Percentiles rank a stretch among this genome's conserved stretches.
These are phyloP conservation scores for Candida xiaguanensis DNA, from an alignment of 805 yeast genomes.

Conservation along the genomic window DNA sequence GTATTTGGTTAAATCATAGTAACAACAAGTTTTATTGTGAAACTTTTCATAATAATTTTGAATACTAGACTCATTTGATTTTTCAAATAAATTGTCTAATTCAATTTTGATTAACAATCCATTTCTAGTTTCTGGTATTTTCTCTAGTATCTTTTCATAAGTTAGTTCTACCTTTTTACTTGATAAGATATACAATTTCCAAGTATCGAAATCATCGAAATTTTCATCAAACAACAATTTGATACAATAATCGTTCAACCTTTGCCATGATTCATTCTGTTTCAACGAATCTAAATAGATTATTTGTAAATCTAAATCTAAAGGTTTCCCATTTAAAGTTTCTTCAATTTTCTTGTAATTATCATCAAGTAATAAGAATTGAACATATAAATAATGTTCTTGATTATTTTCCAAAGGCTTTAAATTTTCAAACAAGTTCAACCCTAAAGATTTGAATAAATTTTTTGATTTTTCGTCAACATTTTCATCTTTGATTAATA, in stretches of 20 bases:
- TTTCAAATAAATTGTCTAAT: conserved; percentile 18
- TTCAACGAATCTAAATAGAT: conserved; percentile 48
- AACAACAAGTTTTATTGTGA: conserved; percentile 62
- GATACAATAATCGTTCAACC: conserved; percentile 37
- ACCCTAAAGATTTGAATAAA: conserved; percentile 59
- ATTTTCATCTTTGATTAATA: conserved; percentile 26
- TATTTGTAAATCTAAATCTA: conserved; percentile 63
- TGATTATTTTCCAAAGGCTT: conserved; percentile 57
- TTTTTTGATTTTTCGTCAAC: conserved; percentile 39
- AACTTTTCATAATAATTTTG: conserved; percentile 42
- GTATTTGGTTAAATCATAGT: conserved; percentile 50
- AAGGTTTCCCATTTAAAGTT: conserved; percentile 16
- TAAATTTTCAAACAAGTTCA: conserved; percentile 49
- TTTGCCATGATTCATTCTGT: conserved; percentile 36
- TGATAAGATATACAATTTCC: conserved; percentile 55
- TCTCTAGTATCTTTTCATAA: conserved; percentile 24
- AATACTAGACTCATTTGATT: conserved; percentile 22
- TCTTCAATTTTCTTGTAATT: conserved; percentile 25
- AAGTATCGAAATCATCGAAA: conserved; percentile 75
- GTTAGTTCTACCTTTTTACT: conserved; percentile 30
- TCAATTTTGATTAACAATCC: conserved; percentile 26
- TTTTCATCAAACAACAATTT: conserved; percentile 42
- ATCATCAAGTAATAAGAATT: conserved; percentile 40
- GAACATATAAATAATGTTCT: conserved; percentile 59
- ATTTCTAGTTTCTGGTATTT: conserved; percentile 14